Evolutionary conservation across 768 basidiomycete genomes (phyloP).

Genomic region (Kwoniella newhampshirensis): DNA sequence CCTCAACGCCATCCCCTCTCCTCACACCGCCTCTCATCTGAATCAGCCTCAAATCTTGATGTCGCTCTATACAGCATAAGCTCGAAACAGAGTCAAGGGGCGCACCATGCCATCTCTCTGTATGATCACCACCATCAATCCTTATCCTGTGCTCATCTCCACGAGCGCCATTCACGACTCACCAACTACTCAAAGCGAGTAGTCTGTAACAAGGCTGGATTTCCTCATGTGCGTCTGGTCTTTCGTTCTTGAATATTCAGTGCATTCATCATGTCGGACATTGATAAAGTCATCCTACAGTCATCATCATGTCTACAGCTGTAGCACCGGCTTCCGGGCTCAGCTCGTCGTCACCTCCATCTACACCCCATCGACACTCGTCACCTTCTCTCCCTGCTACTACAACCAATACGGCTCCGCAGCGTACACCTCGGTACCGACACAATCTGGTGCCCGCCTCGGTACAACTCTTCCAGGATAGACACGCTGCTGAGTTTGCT

Average conservation of each 20-base stretch:
- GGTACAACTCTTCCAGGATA: slow-evolving; percentile 26
- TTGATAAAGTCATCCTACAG: neutral
- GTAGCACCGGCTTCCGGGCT: neutral
- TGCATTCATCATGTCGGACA: neutral
- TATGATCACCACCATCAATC: neutral
- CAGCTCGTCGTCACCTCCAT: neutral
- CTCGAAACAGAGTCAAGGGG: neutral
- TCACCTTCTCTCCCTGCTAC: slow-evolving; percentile 2
- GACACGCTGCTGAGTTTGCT: slow-evolving; percentile 32
- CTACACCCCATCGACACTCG: neutral
- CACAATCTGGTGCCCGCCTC: slow-evolving; percentile 11
- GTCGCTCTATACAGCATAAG: neutral
- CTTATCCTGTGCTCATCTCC: neutral
- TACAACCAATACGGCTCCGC: neutral
- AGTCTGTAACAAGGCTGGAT: too few relatives aligned
- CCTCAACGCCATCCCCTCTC: too few relatives aligned
- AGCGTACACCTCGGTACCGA: neutral
- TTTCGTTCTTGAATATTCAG: too few relatives aligned
- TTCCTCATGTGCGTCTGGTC: too few relatives aligned
- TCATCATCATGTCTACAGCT: neutral
- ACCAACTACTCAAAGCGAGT: neutral
- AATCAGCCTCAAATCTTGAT: neutral
- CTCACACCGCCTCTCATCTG: too few relatives aligned
- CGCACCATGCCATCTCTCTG: neutral
- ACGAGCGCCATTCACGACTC: neutral